Evolutionary conservation across 2,329 filamentous ascomycete genomes (phyloP), one percentile per base, ranked within the genome.

Genomic region (Colletotrichum sp.): DNA sequence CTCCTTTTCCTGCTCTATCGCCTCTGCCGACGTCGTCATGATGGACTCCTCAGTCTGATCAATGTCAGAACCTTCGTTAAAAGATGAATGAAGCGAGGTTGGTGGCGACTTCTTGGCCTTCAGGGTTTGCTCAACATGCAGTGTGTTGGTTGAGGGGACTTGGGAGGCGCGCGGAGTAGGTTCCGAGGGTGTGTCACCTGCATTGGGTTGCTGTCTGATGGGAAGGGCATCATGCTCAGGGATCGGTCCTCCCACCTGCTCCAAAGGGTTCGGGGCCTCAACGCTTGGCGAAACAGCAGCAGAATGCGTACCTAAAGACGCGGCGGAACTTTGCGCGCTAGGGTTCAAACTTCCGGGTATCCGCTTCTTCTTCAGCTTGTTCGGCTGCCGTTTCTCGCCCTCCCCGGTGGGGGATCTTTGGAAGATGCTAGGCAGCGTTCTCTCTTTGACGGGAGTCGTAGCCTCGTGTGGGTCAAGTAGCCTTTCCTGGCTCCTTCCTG

Each of bases 351-450:
- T 95, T 57, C 92, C 93, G 0, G 94, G 93, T 71, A 94, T 87
- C 77, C 93, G 90, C 84, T 95, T 98, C 88, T 99, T 99, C 84
- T 94, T 94, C 67, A 99, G 87, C 84, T 98, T 98, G 81, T 98
- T 98, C 0, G 96, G 95, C 82, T 93, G 94, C 61, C 94, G 91
- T 80, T 90, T 93, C 77, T 93, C 93, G 48, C 87, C 89, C 21
- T 87, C 89, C 57, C 86, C 88, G 1, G 90, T 89, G 1, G 93
- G 92, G 4, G 94, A 93, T 78, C 93, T 90, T 80, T 94, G 90
- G 81, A 98, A 94, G 48, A 98, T 86, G 80, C 87, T 91, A 67
- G 94, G 89, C 71, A 98, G 84, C 75, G 91, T 93, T 34, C 93
- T 91, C 72, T 96, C 94, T 77, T 90, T 93, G 7, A 87, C 87